These are phyloP conservation scores for Hypoxylon crocopeplum DNA, from an alignment of 495 filamentous ascomycete genomes.

Conservation along the genomic window DNA sequence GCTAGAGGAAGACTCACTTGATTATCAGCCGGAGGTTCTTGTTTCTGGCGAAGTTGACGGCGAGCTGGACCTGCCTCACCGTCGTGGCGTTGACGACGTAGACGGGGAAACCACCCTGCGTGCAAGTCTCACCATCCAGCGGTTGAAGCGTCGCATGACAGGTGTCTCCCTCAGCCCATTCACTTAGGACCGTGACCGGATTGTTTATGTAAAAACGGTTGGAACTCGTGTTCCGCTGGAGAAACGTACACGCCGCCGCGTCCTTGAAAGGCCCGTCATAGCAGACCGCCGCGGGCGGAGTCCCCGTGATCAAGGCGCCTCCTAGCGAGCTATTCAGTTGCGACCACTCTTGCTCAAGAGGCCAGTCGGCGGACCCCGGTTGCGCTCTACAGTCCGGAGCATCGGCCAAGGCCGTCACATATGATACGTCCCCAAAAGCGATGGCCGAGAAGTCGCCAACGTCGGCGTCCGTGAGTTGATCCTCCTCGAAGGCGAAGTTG, in stretches of 20 bases:
- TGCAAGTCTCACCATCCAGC: constrained; percentile 49
- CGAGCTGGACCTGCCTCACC: constrained; percentile 62
- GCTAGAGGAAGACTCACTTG: constrained; percentile 58
- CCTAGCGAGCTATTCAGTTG: constrained; percentile 53
- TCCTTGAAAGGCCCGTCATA: constrained; percentile 57
- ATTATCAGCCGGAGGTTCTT: constrained; percentile 64
- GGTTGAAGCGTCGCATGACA: constrained; percentile 46
- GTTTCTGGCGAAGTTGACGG: constrained; percentile 68
- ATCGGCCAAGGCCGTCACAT: constrained; percentile 2
- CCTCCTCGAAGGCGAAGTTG: constrained; percentile 49
- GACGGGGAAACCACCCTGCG: constrained; percentile 62
- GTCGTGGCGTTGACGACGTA: constrained; percentile 66
- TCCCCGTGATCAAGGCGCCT: constrained; percentile 56
- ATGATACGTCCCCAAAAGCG: constrained; percentile 37
- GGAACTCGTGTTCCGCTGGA: constrained; percentile 29
- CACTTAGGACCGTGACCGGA: constrained; percentile 42
- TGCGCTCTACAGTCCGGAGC: constrained; percentile 54
- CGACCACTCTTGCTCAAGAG: constrained; percentile 51
- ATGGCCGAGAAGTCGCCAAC: constrained; percentile 40
- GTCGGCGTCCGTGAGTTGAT: constrained; percentile 40
- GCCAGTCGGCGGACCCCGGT: constrained; percentile 57
- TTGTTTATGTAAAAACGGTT: constrained; percentile 47
- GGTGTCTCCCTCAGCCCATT: constrained; percentile 51
- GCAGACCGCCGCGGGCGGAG: constrained; percentile 60
- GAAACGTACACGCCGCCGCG: constrained; percentile 47